A percentile compares a stretch with the other conserved stretches of the same genome.
Conservation (phyloP, 1,139 yeast genomes). For the Candida neerlandica region DNA sequence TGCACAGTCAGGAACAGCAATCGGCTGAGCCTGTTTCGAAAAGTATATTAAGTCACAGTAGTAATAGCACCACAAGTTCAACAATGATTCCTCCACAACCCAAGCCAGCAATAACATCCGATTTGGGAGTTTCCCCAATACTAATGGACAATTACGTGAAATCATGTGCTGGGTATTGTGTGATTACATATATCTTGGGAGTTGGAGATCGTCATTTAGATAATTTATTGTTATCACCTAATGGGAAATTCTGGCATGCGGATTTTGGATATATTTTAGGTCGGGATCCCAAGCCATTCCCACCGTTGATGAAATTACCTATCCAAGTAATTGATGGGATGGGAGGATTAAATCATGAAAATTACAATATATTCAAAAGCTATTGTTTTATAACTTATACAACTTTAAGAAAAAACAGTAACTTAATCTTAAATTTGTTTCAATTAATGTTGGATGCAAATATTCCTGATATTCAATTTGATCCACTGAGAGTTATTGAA, state of each 20-base stretch:
- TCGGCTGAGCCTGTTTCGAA: constrained; percentile 29
- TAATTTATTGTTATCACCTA: constrained; percentile 70
- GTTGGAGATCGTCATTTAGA: constrained; percentile 98
- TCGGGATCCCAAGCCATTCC: constrained; percentile 97
- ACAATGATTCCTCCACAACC: constrained; percentile 18
- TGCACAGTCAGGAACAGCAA: constrained; percentile 55
- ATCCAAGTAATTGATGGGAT: constrained; percentile 96
- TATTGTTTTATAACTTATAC: constrained; percentile 95
- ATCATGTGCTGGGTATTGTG: constrained; percentile 98
- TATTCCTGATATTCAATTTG: constrained; percentile 81
- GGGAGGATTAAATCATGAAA: constrained; percentile 89
- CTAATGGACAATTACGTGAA: constrained; percentile 93
- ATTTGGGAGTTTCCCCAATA: constrained; percentile 70
- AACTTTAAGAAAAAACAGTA: constrained; percentile 85
- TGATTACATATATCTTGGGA: constrained; percentile 88
- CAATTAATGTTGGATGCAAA: constrained; percentile 94
- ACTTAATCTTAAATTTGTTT: constrained; percentile 83
- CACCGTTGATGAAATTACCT: constrained; percentile 96
- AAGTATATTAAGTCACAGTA: constrained; percentile 27
- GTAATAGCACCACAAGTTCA: constrained; percentile 5
- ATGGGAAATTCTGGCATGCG: constrained; percentile 92
- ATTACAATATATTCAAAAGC: constrained; percentile 83
- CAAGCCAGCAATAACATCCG: constrained; percentile 45
- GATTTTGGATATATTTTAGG: constrained; percentile 97
- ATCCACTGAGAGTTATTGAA: constrained; percentile 75